Base-by-base conservation (phyloP, 2,329 filamentous ascomycete genomes). In the Chrysoporthe austroafricana region DNA sequence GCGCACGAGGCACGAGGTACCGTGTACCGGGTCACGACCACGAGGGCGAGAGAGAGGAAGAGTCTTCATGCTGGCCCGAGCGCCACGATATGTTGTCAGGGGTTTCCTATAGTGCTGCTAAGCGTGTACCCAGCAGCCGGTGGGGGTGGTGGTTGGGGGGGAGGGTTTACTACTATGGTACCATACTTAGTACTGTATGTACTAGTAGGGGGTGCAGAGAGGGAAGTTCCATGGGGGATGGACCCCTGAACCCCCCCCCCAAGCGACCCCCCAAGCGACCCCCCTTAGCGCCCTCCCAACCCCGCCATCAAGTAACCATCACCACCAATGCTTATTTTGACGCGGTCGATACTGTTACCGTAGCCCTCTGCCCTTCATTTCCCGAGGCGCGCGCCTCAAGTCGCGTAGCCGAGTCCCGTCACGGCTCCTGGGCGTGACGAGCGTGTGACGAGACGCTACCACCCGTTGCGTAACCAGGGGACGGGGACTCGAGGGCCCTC, bases 391-490 rank as follows among this genome's bases (percentile, higher is more conserved):
- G 50, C 50, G 50, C 50, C 14, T n/a, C 50, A 54, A 54, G 14
- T 54, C 50, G 50, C 50, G n/a, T 21, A 54, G 50, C 9, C 50
- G 21, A 8, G 26, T n/a, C n/a, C 26, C 46, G 9, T 9, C 36
- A 39, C 14, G 46, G 46, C 46, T 50, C 13, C 46, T 50, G 5
- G 7, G 14, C 46, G n/a, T 50, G 36, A 39, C 36, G 36, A 39
- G 50, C 50, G 9, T n/a, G 50, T 54, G 50, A 46, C 14, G 59
- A 48, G 21, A 44, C 26, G 58, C 39, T 62, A 21, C 43, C 32
- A 62, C 32, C 59, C 59, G 44, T 50, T 46, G 42, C 46, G 59
- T 42, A 34, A 62, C 59, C 59, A 16, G 32, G 21, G n/a, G 43
- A 62, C 21, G 32, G 21, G 18, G 43, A 62, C 21, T 44, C 59